These are phyloP conservation scores for Apiospora malaysiana DNA, from an alignment of 2,329 filamentous ascomycete species.

Conservation along the genomic window DNA sequence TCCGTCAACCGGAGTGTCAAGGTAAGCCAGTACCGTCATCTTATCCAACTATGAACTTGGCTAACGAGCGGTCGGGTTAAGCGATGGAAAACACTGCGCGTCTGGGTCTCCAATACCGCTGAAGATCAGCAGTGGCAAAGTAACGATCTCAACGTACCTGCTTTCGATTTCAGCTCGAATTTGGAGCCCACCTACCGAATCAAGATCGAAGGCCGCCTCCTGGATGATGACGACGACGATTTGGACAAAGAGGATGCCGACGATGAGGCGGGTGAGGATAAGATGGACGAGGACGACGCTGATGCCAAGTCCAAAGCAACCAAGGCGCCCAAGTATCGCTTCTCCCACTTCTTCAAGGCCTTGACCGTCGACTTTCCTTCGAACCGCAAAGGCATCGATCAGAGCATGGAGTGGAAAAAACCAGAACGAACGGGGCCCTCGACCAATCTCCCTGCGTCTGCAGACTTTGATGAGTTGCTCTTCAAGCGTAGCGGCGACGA, in stretches of 20 bases:
- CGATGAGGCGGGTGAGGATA: slow-evolving; percentile 53
- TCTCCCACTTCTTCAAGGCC: slow-evolving; percentile 84
- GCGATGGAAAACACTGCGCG: slow-evolving; percentile 82
- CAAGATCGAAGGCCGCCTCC: slow-evolving; percentile 86
- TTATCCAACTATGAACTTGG: neutral
- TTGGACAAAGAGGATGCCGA: slow-evolving; percentile 55
- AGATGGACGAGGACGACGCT: slow-evolving; percentile 65
- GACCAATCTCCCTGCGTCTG: slow-evolving; percentile 64
- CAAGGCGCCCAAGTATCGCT: slow-evolving; percentile 55
- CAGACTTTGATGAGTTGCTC: slow-evolving; percentile 87
- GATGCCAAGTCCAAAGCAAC: slow-evolving; percentile 42
- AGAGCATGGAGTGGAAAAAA: slow-evolving; percentile 85
- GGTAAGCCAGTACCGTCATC: slow-evolving; percentile 45
- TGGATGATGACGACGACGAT: slow-evolving; percentile 67
- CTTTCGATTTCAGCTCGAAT: slow-evolving; percentile 81
- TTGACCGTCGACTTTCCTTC: slow-evolving; percentile 77
- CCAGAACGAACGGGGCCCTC: slow-evolving; percentile 62
- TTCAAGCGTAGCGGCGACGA: slow-evolving; percentile 94
- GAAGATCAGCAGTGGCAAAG: slow-evolving; percentile 95
- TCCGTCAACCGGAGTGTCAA: slow-evolving; percentile 76
- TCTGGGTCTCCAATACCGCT: slow-evolving; percentile 95
- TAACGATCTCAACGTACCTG: slow-evolving; percentile 70
- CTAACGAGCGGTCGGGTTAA: slow-evolving; percentile 38
- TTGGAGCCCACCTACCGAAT: slow-evolving; percentile 83
- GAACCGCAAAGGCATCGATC: slow-evolving; percentile 61